A percentile compares a stretch with the other conserved stretches of the same genome.
Conservation (phyloP, 2,329 filamentous ascomycete genomes). For the Mycosphaerella arachidis region DNA sequence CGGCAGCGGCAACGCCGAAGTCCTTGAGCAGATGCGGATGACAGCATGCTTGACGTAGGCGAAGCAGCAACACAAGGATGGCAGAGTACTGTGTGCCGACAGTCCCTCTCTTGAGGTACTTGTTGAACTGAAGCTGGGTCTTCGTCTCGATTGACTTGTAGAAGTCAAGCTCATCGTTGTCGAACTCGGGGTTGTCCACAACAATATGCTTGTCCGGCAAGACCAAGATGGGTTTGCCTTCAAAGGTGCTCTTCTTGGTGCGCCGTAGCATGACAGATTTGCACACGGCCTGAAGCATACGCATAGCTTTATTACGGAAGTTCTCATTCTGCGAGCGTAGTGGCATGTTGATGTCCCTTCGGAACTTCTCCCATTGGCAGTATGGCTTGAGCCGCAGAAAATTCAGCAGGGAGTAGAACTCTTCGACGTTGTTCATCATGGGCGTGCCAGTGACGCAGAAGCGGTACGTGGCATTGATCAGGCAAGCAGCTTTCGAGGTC, state of each 20-base stretch:
- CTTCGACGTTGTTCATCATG: conserved; percentile 80
- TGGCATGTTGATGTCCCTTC: conserved; percentile 51
- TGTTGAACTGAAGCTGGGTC: conserved; percentile 69
- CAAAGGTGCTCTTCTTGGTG: conserved; percentile 72
- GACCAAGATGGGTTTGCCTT: conserved; percentile 69
- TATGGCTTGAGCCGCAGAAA: conserved; percentile 78
- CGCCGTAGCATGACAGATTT: conserved; percentile 78
- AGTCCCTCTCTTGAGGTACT: conserved; percentile 64
- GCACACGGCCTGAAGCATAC: conserved; percentile 66
- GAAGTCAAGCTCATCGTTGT: conserved; percentile 58
- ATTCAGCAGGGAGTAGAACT: conserved; percentile 70
- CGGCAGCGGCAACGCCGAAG: conserved; percentile 51
- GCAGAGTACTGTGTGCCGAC: conserved; percentile 72
- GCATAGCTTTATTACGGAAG: conserved; percentile 53
- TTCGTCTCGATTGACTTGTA: conserved; percentile 64
- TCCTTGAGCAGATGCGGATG: conserved; percentile 69
- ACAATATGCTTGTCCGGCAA: conserved; percentile 63
- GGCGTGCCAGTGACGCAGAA: conserved; percentile 78
- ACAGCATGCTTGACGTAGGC: conserved; percentile 75
- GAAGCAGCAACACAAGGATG: conserved; percentile 72
- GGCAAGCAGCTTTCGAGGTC: conserved; percentile 55
- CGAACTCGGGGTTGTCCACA: conserved; percentile 61
- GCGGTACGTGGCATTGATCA: conserved; percentile 57
- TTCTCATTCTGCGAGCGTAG: conserved; percentile 42
- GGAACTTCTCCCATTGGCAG: conserved; percentile 59